Conservation (phyloP, 208 protist genomes). For the Acanthamoeba lenticulata region DNA sequence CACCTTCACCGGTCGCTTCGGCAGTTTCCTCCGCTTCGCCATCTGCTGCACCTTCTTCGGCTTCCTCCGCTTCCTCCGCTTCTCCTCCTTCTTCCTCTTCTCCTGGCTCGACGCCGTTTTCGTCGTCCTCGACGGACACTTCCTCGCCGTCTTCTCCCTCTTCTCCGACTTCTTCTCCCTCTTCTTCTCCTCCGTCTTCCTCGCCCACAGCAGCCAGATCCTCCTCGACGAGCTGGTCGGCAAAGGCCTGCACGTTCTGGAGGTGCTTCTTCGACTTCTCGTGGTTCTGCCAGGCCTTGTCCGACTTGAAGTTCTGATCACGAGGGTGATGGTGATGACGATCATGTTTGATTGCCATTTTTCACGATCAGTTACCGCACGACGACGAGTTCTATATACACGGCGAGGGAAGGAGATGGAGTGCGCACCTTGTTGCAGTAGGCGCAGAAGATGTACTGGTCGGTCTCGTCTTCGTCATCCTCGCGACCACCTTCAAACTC, state of each 20-base stretch:
- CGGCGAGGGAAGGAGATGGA: constrained; percentile 28
- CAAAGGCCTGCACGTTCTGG: constrained; percentile 47
- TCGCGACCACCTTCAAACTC: neutral
- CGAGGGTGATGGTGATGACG: neutral
- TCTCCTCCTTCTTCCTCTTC: neutral
- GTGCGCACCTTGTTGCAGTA: constrained; percentile 16
- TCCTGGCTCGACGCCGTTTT: neutral
- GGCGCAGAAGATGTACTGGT: constrained; percentile 31
- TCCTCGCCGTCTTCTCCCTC: neutral
- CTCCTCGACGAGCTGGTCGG: constrained; percentile 39
- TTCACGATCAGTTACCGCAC: constrained; percentile 43
- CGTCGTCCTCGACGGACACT: neutral
- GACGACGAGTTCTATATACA: constrained; percentile 77
- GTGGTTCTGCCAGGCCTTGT: constrained; percentile 73
- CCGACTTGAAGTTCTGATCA: constrained; percentile 8
- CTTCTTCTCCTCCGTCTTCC: neutral
- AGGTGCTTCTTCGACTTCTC: constrained; percentile 81
- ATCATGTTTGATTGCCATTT: neutral
- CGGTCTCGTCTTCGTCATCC: constrained; percentile 2
- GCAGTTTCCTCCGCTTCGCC: neutral
- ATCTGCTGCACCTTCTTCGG: neutral
- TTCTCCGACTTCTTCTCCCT: neutral
- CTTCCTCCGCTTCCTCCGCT: neutral
- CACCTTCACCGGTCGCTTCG: neutral
- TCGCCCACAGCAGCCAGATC: constrained; percentile 51